Base-by-base conservation (phyloP, 2,329 filamentous ascomycete species). In the Aspergillus sp. region DNA sequence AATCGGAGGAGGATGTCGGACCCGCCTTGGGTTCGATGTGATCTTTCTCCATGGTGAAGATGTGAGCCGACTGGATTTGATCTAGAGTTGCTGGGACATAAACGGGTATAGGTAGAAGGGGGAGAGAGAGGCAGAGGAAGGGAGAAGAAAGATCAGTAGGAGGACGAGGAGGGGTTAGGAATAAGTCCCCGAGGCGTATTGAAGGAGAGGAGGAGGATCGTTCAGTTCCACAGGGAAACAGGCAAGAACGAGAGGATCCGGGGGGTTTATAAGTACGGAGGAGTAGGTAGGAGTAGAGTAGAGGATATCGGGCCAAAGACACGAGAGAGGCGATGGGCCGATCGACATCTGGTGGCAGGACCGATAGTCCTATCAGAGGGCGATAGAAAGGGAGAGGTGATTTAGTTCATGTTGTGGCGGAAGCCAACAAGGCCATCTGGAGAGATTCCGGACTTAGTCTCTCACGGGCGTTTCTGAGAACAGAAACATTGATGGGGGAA, bases 21-120 rank as follows among this genome's bases (percentile, higher is more conserved):
- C 59, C 56, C 38, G 64, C 52, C 35, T 63, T 64, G 20, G 58
- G 48, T 50, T 66, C 68, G 36, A 57, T 51, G 51, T 50, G 24
- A 51, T 67, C 60, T 61, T 72, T 69, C 52, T 71, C 68, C 69
- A 71, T 72, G 33, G 17, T 55, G 16, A 26, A 19, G 47, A 24
- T 11, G 17, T 8, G 35, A 38, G 35, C 3, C 14, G 26, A n/a
- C 7, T 26, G 19, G 36, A 22, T 26, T 41, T 16, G n/a, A 35
- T 17, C 19, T 26, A 30, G 43, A 38, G 14, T 38, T 17, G 8
- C 26, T 38, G 8, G 35, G 35, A 11, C 35, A 38, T 38, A 6
- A 38, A 38, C 13, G 35, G 2, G 16, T 38, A 17, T n/a, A 17
- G 35, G 35, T 38, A n/a, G 35, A 17, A 17, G 35, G 35, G 10